Percentiles rank a stretch among this genome's conserved stretches.
phyloP scores from a whole-genome alignment of 2,329 filamentous ascomycete genomes.

The Pseudogymnoascus sp. region DNA sequence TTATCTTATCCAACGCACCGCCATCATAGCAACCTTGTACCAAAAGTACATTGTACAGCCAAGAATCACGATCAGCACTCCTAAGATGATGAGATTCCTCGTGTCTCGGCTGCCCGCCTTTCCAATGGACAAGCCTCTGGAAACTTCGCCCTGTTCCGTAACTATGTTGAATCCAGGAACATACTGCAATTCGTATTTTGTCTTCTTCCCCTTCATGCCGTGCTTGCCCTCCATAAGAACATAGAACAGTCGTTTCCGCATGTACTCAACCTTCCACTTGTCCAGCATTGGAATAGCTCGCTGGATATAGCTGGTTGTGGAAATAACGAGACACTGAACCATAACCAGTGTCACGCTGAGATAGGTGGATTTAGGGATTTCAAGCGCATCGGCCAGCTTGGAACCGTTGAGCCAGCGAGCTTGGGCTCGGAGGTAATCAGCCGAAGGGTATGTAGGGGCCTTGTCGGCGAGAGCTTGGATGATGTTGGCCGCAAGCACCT shows the following conservation, averaged over 20 bases:
- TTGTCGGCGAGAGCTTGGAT: slow-evolving; percentile 52
- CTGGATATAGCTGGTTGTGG: slow-evolving; percentile 34
- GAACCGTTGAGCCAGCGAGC: slow-evolving; percentile 61
- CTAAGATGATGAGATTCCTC: background rate
- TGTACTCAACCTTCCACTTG: slow-evolving; percentile 37
- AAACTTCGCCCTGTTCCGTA: background rate
- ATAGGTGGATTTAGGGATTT: slow-evolving; percentile 31
- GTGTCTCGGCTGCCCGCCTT: background rate
- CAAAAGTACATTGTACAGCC: background rate
- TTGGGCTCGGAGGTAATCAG: slow-evolving; percentile 60
- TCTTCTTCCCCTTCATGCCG: background rate
- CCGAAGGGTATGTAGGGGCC: slow-evolving; percentile 55
- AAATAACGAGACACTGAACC: slow-evolving; percentile 43
- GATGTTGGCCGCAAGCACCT: slow-evolving; percentile 62
- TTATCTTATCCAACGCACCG: background rate
- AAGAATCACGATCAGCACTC: background rate
- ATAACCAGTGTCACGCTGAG: slow-evolving; percentile 11
- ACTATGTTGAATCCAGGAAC: background rate
- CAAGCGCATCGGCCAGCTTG: slow-evolving; percentile 48
- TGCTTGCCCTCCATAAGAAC: background rate
- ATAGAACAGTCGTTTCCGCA: background rate
- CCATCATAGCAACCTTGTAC: background rate
- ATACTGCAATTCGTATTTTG: background rate
- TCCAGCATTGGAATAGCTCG: slow-evolving; percentile 39
- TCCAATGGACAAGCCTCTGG: background rate